Evolutionary conservation across 2,329 filamentous ascomycete species (phyloP), one percentile per base, ranked within the genome.

Genomic region (Fusarium fujikuroi): DNA sequence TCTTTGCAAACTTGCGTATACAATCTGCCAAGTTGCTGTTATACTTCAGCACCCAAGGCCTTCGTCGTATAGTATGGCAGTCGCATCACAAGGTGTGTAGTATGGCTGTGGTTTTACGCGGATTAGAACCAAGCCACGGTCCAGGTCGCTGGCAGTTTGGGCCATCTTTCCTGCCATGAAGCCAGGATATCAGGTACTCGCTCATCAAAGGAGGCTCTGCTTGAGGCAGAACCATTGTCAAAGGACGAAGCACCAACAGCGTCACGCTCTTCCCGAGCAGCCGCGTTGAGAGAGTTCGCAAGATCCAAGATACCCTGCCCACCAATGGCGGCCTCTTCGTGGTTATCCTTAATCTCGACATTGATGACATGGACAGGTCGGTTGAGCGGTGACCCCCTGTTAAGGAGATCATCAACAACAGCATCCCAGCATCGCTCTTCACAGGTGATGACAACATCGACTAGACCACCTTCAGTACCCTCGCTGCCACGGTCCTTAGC

Each of bases 351-450:
- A 79, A 99, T 99, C 81, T 99, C 96, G 61, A 99, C 92, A 78
- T 99, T 99, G 86, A 99, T 97, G 63, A 99, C 94, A 80, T 99
- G 96, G 1, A 99, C 96, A 0, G 96, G 95, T 5, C 94, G 87
- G 81, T 99, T 99, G 64, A 99, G 86, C 7, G 93, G 92, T 1
- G 92, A 91, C 12, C 95, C 96, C 70, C 97, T 90, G 77, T 91
- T 93, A 70, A 97, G 90, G 59, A 99, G 86, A 81, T 99, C 95
- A 78, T 99, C 96, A 16, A 99, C 89, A 39, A 99, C 96, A 9
- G 96, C 95, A 83, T 99, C 96, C 94, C 97, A 99, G 81, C 96
- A 99, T 69, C 96, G 88, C 84, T 99, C 96, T 82, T 99, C 96
- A 80, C 96, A 99, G 2, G 96, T 99, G 75, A 99, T 95, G 66